phyloP scores from a whole-genome alignment of 257 asterid species.

The Jaltomata sinuosa region DNA sequence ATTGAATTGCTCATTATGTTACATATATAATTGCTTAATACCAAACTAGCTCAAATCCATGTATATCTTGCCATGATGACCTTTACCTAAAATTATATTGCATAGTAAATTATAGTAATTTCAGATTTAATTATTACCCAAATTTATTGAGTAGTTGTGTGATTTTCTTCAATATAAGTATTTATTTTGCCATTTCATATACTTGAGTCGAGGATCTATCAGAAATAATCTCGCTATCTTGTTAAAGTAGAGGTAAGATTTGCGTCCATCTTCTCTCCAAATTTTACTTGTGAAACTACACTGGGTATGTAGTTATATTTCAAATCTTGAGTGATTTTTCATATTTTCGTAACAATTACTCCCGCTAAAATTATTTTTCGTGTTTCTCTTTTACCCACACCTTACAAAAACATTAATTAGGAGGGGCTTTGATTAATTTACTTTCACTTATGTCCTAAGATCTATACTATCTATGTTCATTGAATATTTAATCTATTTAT shows the following conservation, averaged over 20 bases:
- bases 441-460: no score
- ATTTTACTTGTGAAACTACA: no score
- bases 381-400: no score
- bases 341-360: background rate
- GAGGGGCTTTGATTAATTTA: no score
- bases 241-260: no score
- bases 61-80: background rate
- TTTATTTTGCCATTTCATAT: background rate
- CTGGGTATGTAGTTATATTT: background rate
- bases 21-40: background rate
- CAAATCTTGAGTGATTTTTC: background rate
- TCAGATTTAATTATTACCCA: background rate
- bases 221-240: no score
- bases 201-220: no score
- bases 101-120: background rate
- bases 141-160: background rate
- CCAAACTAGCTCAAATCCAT: background rate
- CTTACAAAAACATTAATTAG: no score
- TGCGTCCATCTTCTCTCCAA: no score
- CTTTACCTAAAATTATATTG: background rate
- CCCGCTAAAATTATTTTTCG: no score
- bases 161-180: background rate
- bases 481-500: no score
- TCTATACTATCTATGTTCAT: no score
- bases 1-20: background rate